Percentiles rank a stretch among this genome's conserved stretches.
Conservation (phyloP, 345 rosid genomes). For the Stellera chamaejasme region DNA sequence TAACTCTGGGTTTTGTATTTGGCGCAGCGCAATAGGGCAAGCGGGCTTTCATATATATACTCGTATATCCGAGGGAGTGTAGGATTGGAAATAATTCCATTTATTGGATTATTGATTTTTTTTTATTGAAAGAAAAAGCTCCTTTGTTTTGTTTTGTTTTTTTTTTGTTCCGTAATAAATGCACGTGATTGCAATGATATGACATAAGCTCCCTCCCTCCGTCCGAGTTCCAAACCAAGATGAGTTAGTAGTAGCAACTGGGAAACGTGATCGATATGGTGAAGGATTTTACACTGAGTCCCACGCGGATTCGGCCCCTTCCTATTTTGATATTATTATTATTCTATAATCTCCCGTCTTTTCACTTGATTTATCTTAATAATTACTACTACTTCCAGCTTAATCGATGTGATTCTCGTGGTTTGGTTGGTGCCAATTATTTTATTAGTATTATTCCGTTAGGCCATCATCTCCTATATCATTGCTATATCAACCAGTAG, state of each 20-base stretch:
- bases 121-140: background rate
- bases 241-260: background rate
- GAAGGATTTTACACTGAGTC: background rate
- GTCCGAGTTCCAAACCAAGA: conserved; percentile 9
- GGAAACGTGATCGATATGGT: conserved; percentile 13
- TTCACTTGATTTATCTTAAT: too few relatives aligned
- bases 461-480: too few relatives aligned
- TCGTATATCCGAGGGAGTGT: background rate
- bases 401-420: too few relatives aligned
- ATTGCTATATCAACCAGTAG: too few relatives aligned
- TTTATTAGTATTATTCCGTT: too few relatives aligned
- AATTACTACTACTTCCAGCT: too few relatives aligned
- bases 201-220: background rate
- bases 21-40: conserved; percentile 9
- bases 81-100: background rate
- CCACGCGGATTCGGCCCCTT: background rate
- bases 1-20: conserved; percentile 5
- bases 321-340: too few relatives aligned
- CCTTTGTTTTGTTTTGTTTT: background rate
- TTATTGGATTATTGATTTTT: background rate
- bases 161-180: conserved; percentile 16
- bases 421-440: too few relatives aligned
- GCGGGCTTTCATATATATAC: conserved; percentile 9
- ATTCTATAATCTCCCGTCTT: too few relatives aligned
- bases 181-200: conserved; percentile 47